These are phyloP conservation scores for Cystofilobasidium capitatum DNA, from an alignment of 768 basidiomycete genomes.

Conservation along the genomic window DNA sequence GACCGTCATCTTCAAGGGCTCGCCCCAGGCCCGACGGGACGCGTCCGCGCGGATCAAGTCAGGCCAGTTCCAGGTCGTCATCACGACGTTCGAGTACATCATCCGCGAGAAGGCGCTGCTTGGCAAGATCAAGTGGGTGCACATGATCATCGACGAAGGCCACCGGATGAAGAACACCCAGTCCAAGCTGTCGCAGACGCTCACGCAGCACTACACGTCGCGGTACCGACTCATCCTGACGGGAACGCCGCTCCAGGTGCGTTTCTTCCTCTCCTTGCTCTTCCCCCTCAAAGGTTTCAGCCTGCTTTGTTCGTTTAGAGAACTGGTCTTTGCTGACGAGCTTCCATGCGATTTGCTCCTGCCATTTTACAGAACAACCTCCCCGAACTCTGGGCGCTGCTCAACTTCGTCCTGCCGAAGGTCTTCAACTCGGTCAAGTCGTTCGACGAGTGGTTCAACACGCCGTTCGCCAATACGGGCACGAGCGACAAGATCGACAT, in stretches of 20 bases:
- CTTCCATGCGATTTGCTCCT: not conserved
- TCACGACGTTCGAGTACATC: constrained; percentile 95
- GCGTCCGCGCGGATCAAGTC: constrained; percentile 61
- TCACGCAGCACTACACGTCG: constrained; percentile 85
- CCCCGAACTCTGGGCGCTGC: constrained; percentile 44
- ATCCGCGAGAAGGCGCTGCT: constrained; percentile 90
- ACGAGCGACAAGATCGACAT: constrained; percentile 89
- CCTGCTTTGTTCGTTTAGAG: too few species aligned
- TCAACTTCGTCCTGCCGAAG: constrained; percentile 56
- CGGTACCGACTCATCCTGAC: constrained; percentile 88
- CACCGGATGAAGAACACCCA: constrained; percentile 96
- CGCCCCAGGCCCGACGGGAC: constrained; percentile 67
- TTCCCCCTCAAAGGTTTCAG: too few species aligned
- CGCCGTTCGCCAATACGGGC: constrained; percentile 97
- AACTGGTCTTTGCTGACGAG: not conserved
- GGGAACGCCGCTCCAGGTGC: constrained; percentile 74
- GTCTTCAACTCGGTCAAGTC: constrained; percentile 99
- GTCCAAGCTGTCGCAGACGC: constrained; percentile 78
- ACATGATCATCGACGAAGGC: constrained; percentile 98
- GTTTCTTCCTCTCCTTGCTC: constrained; percentile 45
- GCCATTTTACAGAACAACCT: constrained; percentile 36
- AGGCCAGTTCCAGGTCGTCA: constrained; percentile 77
- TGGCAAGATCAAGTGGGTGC: constrained; percentile 86
- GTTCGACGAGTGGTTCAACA: constrained; percentile 99
- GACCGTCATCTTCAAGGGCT: constrained; percentile 80